These are phyloP conservation scores for Sarcomyxa edulis DNA, from an alignment of 768 basidiomycete genomes.

Conservation along the genomic window DNA sequence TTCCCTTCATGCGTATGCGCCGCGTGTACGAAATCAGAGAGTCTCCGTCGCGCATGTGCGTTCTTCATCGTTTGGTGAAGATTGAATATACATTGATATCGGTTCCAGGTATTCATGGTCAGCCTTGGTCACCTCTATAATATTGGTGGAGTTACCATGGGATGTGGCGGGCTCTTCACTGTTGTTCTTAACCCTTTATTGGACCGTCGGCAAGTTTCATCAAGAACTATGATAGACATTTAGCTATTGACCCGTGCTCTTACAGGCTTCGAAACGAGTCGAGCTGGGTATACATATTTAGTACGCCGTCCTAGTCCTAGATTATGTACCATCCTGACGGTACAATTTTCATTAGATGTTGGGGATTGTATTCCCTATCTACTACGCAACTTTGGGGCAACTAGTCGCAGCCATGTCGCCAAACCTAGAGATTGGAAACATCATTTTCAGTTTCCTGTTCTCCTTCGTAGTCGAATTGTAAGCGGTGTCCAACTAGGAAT, in stretches of 20 bases:
- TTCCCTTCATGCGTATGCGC: conserved; percentile 57
- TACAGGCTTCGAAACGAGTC: conserved; percentile 43
- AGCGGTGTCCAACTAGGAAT: conserved; percentile 15
- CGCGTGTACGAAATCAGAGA: conserved; percentile 67
- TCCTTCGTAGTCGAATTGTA: conserved; percentile 63
- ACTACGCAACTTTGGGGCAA: conserved; percentile 59
- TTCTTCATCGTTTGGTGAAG: no score
- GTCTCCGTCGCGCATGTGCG: conserved; percentile 57
- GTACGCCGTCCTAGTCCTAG: no score
- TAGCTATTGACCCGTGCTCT: no score
- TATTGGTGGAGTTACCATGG: conserved; percentile 59
- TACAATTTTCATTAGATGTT: no score
- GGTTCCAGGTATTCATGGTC: conserved; percentile 57
- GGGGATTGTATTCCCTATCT: conserved; percentile 54
- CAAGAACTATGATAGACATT: no score
- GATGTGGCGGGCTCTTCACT: conserved; percentile 55
- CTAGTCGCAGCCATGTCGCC: conserved; percentile 59
- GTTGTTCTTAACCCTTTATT: conserved; percentile 71
- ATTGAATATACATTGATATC: no score
- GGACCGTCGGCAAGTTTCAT: conserved; percentile 69
- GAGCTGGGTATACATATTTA: conserved; percentile 57
- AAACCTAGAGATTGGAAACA: conserved; percentile 51
- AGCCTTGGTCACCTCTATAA: conserved; percentile 48
- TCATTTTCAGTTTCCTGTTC: conserved; percentile 55
- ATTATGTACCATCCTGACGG: no score